A percentile compares a stretch with the other conserved stretches of the same genome.
Conservation (phyloP, 441 rosid genomes). For the Theobroma grandiflorum region DNA sequence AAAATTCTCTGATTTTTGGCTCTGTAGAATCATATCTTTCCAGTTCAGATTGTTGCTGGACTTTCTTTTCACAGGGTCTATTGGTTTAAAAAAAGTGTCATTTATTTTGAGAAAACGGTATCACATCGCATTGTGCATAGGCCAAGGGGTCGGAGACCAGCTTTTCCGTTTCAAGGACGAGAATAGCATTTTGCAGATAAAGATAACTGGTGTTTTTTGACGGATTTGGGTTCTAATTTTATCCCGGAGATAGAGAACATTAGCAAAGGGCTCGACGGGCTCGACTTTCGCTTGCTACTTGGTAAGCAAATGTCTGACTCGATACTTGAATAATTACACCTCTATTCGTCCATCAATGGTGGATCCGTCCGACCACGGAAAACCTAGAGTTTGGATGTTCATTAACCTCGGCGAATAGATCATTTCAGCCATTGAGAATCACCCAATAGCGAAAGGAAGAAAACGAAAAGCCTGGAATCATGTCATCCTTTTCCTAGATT, state of each 20-base stretch:
- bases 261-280: no score
- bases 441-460: background rate
- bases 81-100: background rate
- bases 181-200: background rate
- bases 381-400: background rate
- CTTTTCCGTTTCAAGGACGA: background rate
- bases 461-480: background rate
- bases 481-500: background rate
- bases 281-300: no score
- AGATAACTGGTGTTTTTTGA: no score
- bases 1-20: background rate
- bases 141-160: no score
- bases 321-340: background rate
- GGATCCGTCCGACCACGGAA: background rate
- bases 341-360: background rate
- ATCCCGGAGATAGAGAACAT: no score
- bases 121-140: background rate
- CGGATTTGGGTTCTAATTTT: no score
- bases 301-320: background rate
- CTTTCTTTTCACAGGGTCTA: background rate
- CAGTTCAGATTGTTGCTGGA: background rate
- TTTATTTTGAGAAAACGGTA: background rate
- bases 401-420: background rate
- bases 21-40: background rate
- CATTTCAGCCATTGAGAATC: background rate